Evolutionary conservation across 176 grass and related monocot genomes (phyloP).

Genomic region (Oryza nivara): DNA sequence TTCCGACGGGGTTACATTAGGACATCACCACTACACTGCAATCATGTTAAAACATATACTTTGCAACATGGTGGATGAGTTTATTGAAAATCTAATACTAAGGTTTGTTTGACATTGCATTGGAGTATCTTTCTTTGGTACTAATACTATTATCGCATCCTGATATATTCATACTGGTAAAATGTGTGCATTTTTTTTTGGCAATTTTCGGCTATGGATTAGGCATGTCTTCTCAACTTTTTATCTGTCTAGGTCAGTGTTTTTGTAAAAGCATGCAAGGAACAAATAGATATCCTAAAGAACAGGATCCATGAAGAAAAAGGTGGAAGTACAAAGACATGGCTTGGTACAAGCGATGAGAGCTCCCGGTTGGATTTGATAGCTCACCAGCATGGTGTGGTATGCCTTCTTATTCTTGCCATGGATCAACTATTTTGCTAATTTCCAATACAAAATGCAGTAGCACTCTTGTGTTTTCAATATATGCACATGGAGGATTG

Average conservation of each 20-base stretch:
- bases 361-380: constrained; percentile 79
- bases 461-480: neutral
- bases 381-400: constrained; percentile 97
- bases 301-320: constrained; percentile 80
- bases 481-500: neutral
- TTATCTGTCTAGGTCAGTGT: constrained; percentile 64
- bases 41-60: neutral
- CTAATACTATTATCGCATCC: constrained; percentile 6
- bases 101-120: neutral
- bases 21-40: neutral
- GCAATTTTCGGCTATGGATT: neutral
- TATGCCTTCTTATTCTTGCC: constrained; percentile 54
- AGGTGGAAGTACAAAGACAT: constrained; percentile 59
- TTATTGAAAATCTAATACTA: neutral
- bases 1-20: neutral
- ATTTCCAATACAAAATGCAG: neutral
- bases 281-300: constrained; percentile 95
- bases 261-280: constrained; percentile 97
- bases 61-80: neutral
- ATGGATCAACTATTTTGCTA: constrained; percentile 22
- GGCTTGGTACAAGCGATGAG: constrained; percentile 67
- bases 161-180: constrained; percentile 7
- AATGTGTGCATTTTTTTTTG: neutral
- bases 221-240: constrained; percentile 3
- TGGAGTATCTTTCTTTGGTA: neutral